Percentiles rank a stretch among this genome's conserved stretches.
Evolutionary conservation across 73 alveolate species (phyloP).

Genomic region (Paramecium octaurelia): DNA sequence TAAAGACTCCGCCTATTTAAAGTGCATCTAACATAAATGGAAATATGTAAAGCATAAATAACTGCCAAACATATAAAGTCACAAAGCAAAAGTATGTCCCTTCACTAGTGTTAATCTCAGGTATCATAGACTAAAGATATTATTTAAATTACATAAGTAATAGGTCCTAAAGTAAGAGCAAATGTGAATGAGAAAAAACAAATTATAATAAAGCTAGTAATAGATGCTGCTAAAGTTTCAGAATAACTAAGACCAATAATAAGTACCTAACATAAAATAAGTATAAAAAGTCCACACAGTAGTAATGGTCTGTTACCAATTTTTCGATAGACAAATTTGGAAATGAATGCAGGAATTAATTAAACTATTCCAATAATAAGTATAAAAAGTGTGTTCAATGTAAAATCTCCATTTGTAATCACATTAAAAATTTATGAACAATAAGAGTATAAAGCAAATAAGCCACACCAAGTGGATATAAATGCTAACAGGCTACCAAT

Average conservation of each 20-base stretch:
- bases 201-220: neutral
- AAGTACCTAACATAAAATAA: neutral
- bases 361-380: neutral
- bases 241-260: neutral
- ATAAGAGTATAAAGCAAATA: neutral
- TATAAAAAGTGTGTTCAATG: neutral
- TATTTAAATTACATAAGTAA: neutral
- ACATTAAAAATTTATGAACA: neutral
- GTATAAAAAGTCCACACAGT: neutral
- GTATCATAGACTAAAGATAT: neutral
- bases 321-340: neutral
- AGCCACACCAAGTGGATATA: neutral
- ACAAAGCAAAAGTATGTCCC: neutral
- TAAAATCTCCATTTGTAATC: neutral
- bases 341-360: neutral
- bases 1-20: neutral
- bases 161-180: conserved; percentile 10
- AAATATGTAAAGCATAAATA: neutral
- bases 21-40: neutral
- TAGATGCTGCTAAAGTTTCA: neutral
- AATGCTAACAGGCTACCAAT: neutral
- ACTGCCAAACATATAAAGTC: neutral
- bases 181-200: neutral
- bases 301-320: neutral
- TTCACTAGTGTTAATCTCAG: neutral